Base-by-base conservation (phyloP, 169 alveolate genomes). In the Plasmodium adleri region DNA sequence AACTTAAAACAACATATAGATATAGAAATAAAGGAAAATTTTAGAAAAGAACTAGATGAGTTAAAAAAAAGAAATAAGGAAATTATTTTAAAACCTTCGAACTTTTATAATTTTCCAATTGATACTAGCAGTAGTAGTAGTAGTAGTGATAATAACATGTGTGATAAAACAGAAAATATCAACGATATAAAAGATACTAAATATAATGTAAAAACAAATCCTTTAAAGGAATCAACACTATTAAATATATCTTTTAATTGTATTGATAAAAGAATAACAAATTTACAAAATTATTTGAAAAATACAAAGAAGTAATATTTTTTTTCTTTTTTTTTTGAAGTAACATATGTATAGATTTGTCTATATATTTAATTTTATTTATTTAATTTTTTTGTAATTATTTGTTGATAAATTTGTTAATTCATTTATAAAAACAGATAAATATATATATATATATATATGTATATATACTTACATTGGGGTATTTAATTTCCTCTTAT, bases 201-300 rank as follows among this genome's bases (percentile, higher is more conserved):
- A 56, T 3, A 39, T 43, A 67, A 68, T 54, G 52, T 62, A 10
- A 72, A 28, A 28, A 54, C 10, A 20, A 83, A 68, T 24, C 73
- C 72, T 39, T 50, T 83, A 54, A 83, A 39, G 47, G 91, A 70
- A 28, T 43, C 91, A 3, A 58, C 3, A 17, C 12, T 83, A 22
- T 58, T 58, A 47, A 68, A 83, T 50, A 45, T 70, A 17, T 68
- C 91, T 13, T 68, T 83, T 52, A 83, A 83, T 68, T 78, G 70
- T 43, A 60, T 83, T n/a, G 91, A 83, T 56, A 56, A 83, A 28
- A 68, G 73, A 43, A 83, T 83, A 68, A 83, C 17, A 6, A 83
- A 68, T 39, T 83, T 83, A 28, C 67, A 83, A 58, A 83, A 68
- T 39, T 83, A 83, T 83, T 68, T 83, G 66, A 83, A 68, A 72